A percentile compares a stretch with the other conserved stretches of the same genome.
phyloP scores from a whole-genome alignment of 495 filamentous ascomycete species.

The Daldinia childiae region DNA sequence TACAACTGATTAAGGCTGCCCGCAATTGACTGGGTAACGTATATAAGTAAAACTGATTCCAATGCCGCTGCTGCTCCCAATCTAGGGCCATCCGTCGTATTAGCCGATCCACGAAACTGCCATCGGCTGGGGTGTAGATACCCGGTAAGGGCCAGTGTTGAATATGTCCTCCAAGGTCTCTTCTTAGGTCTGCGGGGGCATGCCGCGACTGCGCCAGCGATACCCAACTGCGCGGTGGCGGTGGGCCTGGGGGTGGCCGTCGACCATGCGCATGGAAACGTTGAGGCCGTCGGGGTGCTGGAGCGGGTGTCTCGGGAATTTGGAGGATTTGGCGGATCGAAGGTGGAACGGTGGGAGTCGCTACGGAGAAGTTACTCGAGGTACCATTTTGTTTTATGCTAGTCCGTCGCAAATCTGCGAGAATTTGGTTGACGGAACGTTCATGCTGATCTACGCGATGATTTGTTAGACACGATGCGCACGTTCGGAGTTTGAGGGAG shows the following conservation, averaged over 20 bases:
- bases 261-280: conserved; percentile 54
- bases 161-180: conserved; percentile 6
- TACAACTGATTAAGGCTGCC: conserved; percentile 67
- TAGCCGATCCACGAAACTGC: conserved; percentile 65
- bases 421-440: conserved; percentile 61
- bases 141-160: conserved; percentile 49
- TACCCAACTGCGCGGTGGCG: conserved; percentile 78
- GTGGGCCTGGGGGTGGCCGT: conserved; percentile 70
- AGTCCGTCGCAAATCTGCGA: conserved; percentile 57
- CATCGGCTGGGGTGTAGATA: conserved; percentile 49
- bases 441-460: conserved; percentile 37
- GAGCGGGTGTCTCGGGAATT: conserved; percentile 74
- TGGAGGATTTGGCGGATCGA: conserved; percentile 68
- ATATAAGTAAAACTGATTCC: conserved; percentile 72
- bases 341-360: conserved; percentile 59
- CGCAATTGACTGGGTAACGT: conserved; percentile 70
- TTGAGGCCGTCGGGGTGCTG: conserved; percentile 65
- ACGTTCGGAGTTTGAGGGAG: not conserved
- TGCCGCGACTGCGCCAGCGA: conserved; percentile 43
- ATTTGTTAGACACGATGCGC: not conserved
- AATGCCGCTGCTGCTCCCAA: conserved; percentile 74
- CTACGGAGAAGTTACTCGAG: conserved; percentile 35
- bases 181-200: conserved; percentile 22
- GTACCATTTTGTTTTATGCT: conserved; percentile 38
- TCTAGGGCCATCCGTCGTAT: conserved; percentile 70